Evolutionary conservation across 2,329 filamentous ascomycete genomes (phyloP), one percentile per base, ranked within the genome.

Genomic region (Hymenoscyphus albidus): DNA sequence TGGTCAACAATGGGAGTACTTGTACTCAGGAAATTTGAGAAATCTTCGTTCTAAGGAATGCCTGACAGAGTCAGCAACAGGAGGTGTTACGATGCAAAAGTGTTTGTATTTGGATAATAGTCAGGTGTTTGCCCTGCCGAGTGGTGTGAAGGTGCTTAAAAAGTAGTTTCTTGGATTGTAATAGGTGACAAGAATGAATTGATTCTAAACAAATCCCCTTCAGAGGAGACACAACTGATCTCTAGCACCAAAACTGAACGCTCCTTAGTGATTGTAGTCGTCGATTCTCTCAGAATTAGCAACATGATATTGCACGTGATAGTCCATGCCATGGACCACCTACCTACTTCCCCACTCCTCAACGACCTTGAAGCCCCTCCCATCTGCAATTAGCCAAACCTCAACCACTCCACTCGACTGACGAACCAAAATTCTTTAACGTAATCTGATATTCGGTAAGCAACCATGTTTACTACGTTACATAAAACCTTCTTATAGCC

Each of bases 101-200:
- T 81, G 80, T 70, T 74, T 77, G 38, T 75, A 74, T 61, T 73
- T 76, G 64, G 69, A 70, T 32, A 78, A 82, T 66, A 77, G 72
- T 58, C 81, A 83, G 71, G 80, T 82, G 10, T 74, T 82, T 68
- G 79, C 75, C 13, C 70, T 82, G 44, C 80, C 81, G 0, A 76
- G 78, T 67, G 81, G 81, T 74, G 80, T 70, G 74, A 73, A 63
- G 16, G 65, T 71, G 18, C 35, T 70, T 42, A 64, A 62, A 61
- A 58, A 32, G 22, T 56, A 64, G 48, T 13, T 59, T 35, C 35
- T 35, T 35, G 35, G 35, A 27, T 27, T 27, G 27, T 27, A 27
- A 27, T 27, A 3, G 27, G 27, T 27, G 27, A 27, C 3, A 27
- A 27, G 27, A 27, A 27, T 27, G 27, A 27, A 2, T 27, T 27